A percentile compares a stretch with the other conserved stretches of the same genome.
phyloP scores from a whole-genome alignment of 2,329 filamentous ascomycete species.

The Huntiella omanensis region DNA sequence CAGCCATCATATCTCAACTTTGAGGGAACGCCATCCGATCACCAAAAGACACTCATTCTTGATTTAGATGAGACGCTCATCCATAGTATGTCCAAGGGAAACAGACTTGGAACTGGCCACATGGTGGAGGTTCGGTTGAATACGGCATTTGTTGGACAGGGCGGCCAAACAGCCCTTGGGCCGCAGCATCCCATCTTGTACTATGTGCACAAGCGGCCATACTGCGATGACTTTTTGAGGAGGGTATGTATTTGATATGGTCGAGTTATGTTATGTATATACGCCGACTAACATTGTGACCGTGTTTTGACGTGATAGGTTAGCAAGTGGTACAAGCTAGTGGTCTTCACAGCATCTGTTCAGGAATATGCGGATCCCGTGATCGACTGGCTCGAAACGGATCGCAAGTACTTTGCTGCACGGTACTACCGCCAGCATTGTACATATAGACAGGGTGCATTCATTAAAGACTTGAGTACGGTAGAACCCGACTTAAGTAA shows the following conservation, averaged over 20 bases:
- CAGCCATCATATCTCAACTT: constrained; percentile 70
- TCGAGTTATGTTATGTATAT: background rate
- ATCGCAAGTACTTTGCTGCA: constrained; percentile 87
- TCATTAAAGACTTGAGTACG: constrained; percentile 92
- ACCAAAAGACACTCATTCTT: constrained; percentile 83
- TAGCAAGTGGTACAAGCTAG: constrained; percentile 94
- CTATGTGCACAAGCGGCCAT: constrained; percentile 94
- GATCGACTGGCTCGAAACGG: constrained; percentile 94
- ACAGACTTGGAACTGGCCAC: constrained; percentile 86
- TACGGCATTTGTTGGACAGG: constrained; percentile 47
- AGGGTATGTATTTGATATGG: constrained; percentile 32
- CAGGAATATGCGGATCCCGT: constrained; percentile 98
- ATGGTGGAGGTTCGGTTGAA: constrained; percentile 96
- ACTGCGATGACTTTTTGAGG: constrained; percentile 90
- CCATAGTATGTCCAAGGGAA: constrained; percentile 93
- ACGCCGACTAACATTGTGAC: constrained; percentile 13
- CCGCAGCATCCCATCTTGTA: constrained; percentile 94
- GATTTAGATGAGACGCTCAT: constrained; percentile 96
- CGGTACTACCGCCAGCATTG: constrained; percentile 95
- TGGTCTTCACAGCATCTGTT: constrained; percentile 91
- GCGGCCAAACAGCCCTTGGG: constrained; percentile 46
- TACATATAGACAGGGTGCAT: constrained; percentile 84
- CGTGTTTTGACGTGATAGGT: constrained; percentile 29
- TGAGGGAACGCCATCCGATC: constrained; percentile 31
- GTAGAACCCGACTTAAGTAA: constrained; percentile 94